Conservation (phyloP, 306 rosid species). For the Vicia villosa region DNA sequence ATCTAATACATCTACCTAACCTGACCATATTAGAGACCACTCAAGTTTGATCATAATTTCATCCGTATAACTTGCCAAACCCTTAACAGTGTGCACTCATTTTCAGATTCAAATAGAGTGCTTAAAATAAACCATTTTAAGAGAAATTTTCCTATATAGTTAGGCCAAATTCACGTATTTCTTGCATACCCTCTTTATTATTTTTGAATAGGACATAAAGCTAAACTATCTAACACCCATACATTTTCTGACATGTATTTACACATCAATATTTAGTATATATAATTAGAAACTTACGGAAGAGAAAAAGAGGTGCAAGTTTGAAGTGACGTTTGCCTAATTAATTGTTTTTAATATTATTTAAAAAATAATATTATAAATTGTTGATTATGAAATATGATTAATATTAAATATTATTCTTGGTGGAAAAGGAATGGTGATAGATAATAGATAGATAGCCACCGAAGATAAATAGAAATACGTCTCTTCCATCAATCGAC, state of each 20-base stretch:
- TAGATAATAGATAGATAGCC: conserved; percentile 21
- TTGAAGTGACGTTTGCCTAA: conserved; percentile 65
- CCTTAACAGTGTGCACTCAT: conserved; percentile 39
- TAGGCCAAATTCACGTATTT: conserved; percentile 57
- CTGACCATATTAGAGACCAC: neutral
- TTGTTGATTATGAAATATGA: neutral
- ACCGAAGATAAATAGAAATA: conserved; percentile 37
- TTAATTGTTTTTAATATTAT: too few species aligned
- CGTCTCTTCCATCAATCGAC: conserved; percentile 54
- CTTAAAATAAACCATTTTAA: conserved; percentile 38
- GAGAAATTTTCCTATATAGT: conserved; percentile 44
- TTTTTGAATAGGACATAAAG: conserved; percentile 53
- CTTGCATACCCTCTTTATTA: conserved; percentile 44
- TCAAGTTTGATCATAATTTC: neutral
- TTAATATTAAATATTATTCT: conserved; percentile 28
- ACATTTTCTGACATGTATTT: conserved; percentile 26
- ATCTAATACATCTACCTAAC: neutral
- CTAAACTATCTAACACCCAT: conserved; percentile 32
- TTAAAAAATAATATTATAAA: too few species aligned
- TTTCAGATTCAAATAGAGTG: conserved; percentile 38
- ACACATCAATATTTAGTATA: neutral
- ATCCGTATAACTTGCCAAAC: conserved; percentile 21
- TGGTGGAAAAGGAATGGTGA: conserved; percentile 39
- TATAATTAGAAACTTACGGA: conserved; percentile 5
- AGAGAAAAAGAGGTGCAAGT: conserved; percentile 17